Base-by-base conservation (phyloP, 176 grass and related monocot species). In the Dactylis glomerata region DNA sequence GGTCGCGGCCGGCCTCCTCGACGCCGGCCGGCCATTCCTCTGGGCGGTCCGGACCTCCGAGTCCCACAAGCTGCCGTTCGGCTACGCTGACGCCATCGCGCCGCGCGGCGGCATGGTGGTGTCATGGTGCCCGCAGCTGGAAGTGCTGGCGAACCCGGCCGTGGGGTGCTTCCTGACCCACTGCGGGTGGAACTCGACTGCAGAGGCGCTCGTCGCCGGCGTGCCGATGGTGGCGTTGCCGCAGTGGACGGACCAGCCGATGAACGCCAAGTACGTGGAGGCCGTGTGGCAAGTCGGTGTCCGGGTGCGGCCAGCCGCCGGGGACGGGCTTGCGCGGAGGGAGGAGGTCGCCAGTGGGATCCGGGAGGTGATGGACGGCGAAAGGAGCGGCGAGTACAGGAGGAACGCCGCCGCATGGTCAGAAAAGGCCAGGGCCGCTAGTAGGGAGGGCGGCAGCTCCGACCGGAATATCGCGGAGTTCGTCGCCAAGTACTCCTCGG, bases 151-250 rank as follows among this genome's bases (percentile, higher is more conserved):
- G 9, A 84, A 97, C 70, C 28, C 51, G 20, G 85, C 95, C 7
- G 86, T 91, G 8, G 95, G 90, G 1, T 97, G 92, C 71, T 95
- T 98, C 72, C 68, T 98, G 23, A 91, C 95, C 1, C 96, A 98
- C 77, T 98, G 92, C 56, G 92, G 92, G 0, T 98, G 95, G 92
- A 98, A 98, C 88, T 98, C 92, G 26, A 95, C 92, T 8, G n/a
- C 28, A 12, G 90, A 90, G 79, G 85, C 70, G 45, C 59, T 88
- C 16, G 87, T 86, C 6, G 3, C 76, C 0, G 85, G 78, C 8
- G 76, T 89, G 80, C 81, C 86, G 13, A 91, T 88, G 86, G 84
- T 85, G 75, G 92, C 62, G 24, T 13, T 93, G 82, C 89, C 89
- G 37, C 82, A 97, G 64, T 95, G 89, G 90, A 90, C 96, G 20